These are phyloP conservation scores for Neonectria faginata DNA, from an alignment of 2,329 filamentous ascomycete genomes.

Conservation along the genomic window DNA sequence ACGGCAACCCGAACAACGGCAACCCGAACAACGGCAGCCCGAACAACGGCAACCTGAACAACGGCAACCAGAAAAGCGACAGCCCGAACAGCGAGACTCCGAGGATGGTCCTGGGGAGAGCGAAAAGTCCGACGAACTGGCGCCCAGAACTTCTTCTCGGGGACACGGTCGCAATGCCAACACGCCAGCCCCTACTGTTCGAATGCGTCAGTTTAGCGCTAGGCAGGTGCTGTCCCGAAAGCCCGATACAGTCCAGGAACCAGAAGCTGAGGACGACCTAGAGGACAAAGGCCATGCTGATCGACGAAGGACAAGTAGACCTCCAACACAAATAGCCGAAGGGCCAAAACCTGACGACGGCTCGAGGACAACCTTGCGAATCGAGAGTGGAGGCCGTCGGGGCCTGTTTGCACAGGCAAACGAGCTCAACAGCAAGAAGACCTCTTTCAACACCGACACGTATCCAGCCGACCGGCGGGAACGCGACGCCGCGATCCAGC, in stretches of 20 bases:
- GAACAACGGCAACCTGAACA: neutral
- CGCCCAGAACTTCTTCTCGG: neutral
- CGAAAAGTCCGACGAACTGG: neutral
- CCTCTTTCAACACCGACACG: slow-evolving; percentile 13
- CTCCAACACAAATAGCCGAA: neutral
- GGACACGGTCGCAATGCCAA: slow-evolving; percentile 30
- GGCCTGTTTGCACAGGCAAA: slow-evolving; percentile 29
- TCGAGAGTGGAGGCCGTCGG: neutral
- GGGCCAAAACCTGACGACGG: neutral
- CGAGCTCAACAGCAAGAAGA: slow-evolving; percentile 7
- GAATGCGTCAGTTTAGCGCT: slow-evolving; percentile 16
- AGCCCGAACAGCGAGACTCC: slow-evolving; percentile 12
- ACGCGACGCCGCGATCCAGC: slow-evolving; percentile 36
- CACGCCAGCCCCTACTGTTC: slow-evolving; percentile 36
- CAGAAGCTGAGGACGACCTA: slow-evolving; percentile 1
- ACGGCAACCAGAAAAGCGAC: neutral
- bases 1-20: neutral
- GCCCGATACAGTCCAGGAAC: slow-evolving; percentile 4
- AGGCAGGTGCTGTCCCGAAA: slow-evolving; percentile 11
- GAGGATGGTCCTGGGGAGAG: slow-evolving; percentile 15
- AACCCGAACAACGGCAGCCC: neutral
- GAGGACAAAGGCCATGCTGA: neutral
- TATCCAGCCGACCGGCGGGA: slow-evolving; percentile 30
- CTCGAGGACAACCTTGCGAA: neutral
- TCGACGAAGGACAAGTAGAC: neutral